These are phyloP conservation scores for Vigna hirtella DNA, from an alignment of 306 rosid species.

Conservation along the genomic window DNA sequence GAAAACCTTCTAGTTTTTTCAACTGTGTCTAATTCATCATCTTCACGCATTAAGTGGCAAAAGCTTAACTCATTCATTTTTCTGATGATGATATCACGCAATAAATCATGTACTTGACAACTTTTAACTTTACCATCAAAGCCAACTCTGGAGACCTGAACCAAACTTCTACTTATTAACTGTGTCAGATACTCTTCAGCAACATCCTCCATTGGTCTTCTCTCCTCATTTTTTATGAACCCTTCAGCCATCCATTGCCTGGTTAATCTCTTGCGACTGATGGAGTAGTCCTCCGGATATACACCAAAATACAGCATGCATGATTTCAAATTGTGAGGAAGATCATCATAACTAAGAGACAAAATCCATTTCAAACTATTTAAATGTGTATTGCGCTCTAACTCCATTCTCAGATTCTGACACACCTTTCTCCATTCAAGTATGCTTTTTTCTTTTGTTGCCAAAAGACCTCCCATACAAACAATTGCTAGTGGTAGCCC, in stretches of 20 bases:
- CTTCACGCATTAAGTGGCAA: constrained; percentile 5
- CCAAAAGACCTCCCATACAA: constrained; percentile 42
- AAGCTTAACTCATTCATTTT: constrained; percentile 20
- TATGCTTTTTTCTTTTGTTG: constrained; percentile 40
- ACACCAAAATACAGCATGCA: constrained; percentile 48
- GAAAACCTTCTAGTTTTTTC: background rate
- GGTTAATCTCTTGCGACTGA: constrained; percentile 25
- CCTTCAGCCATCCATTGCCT: constrained; percentile 55
- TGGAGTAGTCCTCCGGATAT: constrained; percentile 47
- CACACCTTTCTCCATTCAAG: constrained; percentile 40
- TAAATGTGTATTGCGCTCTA: constrained; percentile 26
- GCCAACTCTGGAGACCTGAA: constrained; percentile 19
- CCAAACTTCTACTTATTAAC: constrained; percentile 47
- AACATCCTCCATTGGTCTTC: constrained; percentile 36
- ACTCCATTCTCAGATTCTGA: constrained; percentile 30
- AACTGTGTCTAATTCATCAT: background rate
- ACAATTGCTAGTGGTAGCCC: constrained; percentile 51
- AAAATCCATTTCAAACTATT: constrained; percentile 16
- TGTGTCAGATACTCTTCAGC: constrained; percentile 44
- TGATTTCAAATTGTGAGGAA: constrained; percentile 41
- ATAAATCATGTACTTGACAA: constrained; percentile 24
- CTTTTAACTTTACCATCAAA: background rate
- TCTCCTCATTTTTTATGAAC: constrained; percentile 20
- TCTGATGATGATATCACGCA: background rate
- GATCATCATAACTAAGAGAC: constrained; percentile 44